These are phyloP conservation scores for Pichia sporocuriosa DNA, from an alignment of 805 yeast species.

Conservation along the genomic window DNA sequence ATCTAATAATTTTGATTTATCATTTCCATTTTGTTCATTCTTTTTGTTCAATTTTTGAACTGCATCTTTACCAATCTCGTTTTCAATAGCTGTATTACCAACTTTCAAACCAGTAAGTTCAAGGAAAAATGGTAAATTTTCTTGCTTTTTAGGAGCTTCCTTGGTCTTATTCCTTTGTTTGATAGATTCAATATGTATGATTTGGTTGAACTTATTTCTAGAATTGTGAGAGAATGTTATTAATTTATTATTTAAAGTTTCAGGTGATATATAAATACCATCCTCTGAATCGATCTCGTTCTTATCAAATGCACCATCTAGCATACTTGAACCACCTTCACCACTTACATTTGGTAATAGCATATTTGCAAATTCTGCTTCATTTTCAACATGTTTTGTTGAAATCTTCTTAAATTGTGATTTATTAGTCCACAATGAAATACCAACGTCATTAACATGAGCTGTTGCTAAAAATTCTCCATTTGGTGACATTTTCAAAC, in stretches of 20 bases:
- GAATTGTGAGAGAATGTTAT: constrained; percentile 75
- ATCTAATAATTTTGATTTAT: constrained; percentile 25
- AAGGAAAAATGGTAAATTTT: constrained; percentile 74
- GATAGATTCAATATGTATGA: constrained; percentile 76
- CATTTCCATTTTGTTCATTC: constrained; percentile 16
- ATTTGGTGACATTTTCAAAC: constrained; percentile 71
- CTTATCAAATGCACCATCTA: constrained; percentile 69
- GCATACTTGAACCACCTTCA: constrained; percentile 60
- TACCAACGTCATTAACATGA: constrained; percentile 86
- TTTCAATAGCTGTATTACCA: constrained; percentile 59
- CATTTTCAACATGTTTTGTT: constrained; percentile 67
- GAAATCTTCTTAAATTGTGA: constrained; percentile 77
- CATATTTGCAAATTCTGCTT: constrained; percentile 59
- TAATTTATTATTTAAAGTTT: constrained; percentile 56
- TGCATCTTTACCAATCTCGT: constrained; percentile 32
- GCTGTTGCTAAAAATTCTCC: constrained; percentile 91
- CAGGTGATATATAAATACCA: constrained; percentile 43
- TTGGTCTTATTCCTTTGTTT: constrained; percentile 83
- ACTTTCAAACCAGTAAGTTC: constrained; percentile 57
- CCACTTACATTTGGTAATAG: constrained; percentile 74
- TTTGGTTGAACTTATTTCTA: constrained; percentile 68
- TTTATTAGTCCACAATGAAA: constrained; percentile 85
- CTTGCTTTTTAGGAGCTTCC: constrained; percentile 82
- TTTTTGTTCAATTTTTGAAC: constrained; percentile 24
- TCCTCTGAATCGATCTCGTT: constrained; percentile 25